Evolutionary conservation across 768 basidiomycete genomes (phyloP).

Genomic region (Auricularia heimuer): DNA sequence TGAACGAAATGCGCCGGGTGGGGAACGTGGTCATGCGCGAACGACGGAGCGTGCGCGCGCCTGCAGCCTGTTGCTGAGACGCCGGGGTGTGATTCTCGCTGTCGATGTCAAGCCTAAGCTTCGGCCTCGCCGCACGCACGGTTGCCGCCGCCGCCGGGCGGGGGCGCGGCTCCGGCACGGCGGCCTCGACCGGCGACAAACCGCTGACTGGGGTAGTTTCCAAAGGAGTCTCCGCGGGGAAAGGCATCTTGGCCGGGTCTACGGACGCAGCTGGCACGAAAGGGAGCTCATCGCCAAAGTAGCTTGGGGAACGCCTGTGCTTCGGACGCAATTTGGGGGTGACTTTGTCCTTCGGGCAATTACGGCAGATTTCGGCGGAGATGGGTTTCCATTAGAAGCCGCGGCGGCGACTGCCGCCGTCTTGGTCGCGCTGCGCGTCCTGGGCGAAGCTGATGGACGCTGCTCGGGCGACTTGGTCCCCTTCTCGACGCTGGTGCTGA

Average conservation of each 20-base stretch:
- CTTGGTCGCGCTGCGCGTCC: neutral
- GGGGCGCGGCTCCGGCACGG: neutral
- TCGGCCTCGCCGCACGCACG: neutral
- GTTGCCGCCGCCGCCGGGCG: neutral
- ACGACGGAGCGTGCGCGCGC: slow-evolving; percentile 34
- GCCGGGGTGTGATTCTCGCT: neutral
- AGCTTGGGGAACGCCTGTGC: neutral
- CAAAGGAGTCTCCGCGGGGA: neutral
- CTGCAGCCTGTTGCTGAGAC: neutral
- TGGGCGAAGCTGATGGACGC: neutral
- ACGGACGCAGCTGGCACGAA: neutral
- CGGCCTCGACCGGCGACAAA: neutral
- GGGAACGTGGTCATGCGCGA: slow-evolving; percentile 29
- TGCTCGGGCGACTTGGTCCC: neutral
- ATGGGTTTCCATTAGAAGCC: too few relatives aligned
- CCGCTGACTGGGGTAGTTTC: neutral
- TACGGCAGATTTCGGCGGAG: neutral
- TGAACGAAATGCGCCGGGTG: slow-evolving; percentile 53
- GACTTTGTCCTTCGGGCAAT: neutral
- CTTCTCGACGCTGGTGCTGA: neutral
- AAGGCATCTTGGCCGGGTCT: neutral
- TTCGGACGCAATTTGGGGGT: neutral
- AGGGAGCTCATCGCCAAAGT: neutral
- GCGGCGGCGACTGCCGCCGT: neutral
- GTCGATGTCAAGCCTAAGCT: neutral